These are phyloP conservation scores for Aspergillus sp. DNA, from an alignment of 2,329 filamentous ascomycete species.

Conservation along the genomic window DNA sequence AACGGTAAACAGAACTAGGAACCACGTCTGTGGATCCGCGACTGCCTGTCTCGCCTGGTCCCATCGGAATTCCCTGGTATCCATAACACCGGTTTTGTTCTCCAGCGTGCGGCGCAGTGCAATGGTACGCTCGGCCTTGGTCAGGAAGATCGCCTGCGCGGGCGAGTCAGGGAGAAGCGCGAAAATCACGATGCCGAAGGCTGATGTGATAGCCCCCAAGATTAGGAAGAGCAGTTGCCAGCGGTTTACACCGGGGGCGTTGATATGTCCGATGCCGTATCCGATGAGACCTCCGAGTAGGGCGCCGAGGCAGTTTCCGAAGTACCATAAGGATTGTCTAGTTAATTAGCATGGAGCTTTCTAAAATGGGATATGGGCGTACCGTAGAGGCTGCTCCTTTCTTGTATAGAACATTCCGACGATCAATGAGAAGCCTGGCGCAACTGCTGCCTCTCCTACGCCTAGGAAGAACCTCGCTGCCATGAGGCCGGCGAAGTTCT, in stretches of 20 bases:
- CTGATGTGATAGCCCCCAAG: conserved; percentile 30
- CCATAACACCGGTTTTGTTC: conserved; percentile 57
- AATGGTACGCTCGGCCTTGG: conserved; percentile 43
- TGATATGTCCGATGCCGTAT: conserved; percentile 29
- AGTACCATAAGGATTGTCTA: conserved; percentile 31
- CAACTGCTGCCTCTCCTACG: conserved; percentile 30
- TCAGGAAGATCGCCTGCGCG: conserved; percentile 44
- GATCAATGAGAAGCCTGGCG: conserved; percentile 38
- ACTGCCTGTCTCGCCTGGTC: conserved; percentile 41
- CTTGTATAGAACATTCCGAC: conserved; percentile 38
- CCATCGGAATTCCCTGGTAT: conserved; percentile 45
- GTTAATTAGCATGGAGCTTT: no score
- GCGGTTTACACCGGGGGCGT: conserved; percentile 18
- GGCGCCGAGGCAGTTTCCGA: conserved; percentile 32
- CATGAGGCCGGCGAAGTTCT: conserved; percentile 35
- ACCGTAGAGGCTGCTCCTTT: conserved; percentile 32
- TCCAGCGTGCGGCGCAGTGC: conserved; percentile 53
- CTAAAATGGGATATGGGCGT: background rate
- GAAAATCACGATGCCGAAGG: conserved; percentile 18
- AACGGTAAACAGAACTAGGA: conserved; percentile 32
- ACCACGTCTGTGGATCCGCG: conserved; percentile 34
- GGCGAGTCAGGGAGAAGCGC: conserved; percentile 30
- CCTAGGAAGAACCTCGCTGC: conserved; percentile 40
- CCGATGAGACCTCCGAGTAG: conserved; percentile 30
- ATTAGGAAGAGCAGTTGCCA: conserved; percentile 35